Evolutionary conservation across 345 rosid species (phyloP).

Genomic region (Eucalyptus erythrocorys): DNA sequence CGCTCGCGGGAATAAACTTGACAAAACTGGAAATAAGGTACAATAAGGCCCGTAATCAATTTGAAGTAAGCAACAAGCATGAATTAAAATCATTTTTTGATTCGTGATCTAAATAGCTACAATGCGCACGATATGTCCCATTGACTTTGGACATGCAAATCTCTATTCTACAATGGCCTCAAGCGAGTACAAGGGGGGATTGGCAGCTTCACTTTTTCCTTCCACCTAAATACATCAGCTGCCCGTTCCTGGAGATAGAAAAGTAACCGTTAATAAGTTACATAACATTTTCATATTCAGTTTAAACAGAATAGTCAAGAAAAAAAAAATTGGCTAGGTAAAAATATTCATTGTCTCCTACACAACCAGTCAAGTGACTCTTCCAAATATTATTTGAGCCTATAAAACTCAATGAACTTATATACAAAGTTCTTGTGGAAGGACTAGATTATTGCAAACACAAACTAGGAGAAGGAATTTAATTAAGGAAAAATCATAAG

Average conservation of each 20-base stretch:
- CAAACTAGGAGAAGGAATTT: not conserved
- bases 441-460: not conserved
- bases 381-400: not conserved
- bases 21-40: not conserved
- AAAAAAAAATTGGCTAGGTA: not conserved
- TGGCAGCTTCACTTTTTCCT: not conserved
- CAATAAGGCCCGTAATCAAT: not conserved
- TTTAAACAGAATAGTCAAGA: not conserved
- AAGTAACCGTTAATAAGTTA: not conserved
- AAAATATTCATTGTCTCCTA: not conserved
- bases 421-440: not conserved
- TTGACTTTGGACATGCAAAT: not conserved
- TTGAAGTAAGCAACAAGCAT: not conserved
- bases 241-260: not conserved
- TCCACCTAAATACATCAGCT: not conserved
- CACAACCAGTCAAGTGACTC: not conserved
- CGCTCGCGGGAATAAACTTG: not conserved
- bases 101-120: not conserved
- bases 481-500: not conserved
- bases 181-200: not conserved
- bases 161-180: not conserved
- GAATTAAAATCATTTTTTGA: not conserved
- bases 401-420: not conserved
- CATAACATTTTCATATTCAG: not conserved
- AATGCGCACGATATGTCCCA: not conserved